Conservation (phyloP, 169 alveolate species). For the Eimeria brunetti region DNA sequence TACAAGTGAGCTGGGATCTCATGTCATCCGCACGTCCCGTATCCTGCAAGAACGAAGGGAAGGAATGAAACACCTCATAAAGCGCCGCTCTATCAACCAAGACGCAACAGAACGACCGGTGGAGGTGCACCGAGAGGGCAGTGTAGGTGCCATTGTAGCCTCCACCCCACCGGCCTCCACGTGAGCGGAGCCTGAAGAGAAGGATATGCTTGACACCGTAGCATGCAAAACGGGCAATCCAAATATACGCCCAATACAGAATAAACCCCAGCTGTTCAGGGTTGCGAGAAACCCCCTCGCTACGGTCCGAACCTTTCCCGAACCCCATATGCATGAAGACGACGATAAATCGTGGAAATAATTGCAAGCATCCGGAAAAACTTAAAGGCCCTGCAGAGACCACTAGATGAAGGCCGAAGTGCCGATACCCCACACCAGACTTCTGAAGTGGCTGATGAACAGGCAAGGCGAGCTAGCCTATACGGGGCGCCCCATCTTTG, state of each 20-base stretch:
- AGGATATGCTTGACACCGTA: conserved; percentile 73
- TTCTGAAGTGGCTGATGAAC: background rate
- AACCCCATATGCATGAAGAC: background rate
- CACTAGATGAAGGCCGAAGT: background rate
- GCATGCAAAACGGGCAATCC: no score
- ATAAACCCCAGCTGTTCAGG: no score
- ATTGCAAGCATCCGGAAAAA: background rate
- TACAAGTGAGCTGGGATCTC: conserved; percentile 90
- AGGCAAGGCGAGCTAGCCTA: background rate
- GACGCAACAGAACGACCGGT: conserved; percentile 36
- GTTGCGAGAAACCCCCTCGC: background rate
- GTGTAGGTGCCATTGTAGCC: conserved; percentile 72
- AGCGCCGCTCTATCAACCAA: background rate
- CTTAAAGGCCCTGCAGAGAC: background rate
- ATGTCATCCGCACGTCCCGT: conserved; percentile 79
- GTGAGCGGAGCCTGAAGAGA: background rate
- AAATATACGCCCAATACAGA: background rate
- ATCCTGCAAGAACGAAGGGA: background rate
- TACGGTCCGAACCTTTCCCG: background rate
- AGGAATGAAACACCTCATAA: conserved; percentile 20
- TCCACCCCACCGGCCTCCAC: background rate
- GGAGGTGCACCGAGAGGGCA: conserved; percentile 31
- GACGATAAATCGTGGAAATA: background rate
- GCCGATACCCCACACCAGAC: background rate
- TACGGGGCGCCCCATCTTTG: background rate